Base-by-base conservation (phyloP, 495 filamentous ascomycete genomes). In the Lophium mytilinum region DNA sequence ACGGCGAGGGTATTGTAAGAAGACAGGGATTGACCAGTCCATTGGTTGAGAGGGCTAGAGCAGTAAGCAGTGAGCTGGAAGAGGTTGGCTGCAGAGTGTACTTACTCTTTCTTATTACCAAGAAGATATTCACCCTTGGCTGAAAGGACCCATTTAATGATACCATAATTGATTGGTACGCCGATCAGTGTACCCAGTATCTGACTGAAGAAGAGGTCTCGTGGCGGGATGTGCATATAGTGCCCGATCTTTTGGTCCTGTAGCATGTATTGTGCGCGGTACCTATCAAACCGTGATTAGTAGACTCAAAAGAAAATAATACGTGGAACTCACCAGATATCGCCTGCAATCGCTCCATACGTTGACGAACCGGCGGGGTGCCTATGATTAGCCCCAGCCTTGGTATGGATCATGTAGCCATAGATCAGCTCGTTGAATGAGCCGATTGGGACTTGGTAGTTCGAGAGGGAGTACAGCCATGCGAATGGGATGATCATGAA, bases 391-490 rank as follows among this genome's bases (percentile, higher is more conserved):
- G 54, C 57, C 9, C 74, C 67, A 7, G 24, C 24, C 24, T 30
- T 30, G 24, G 74, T 72, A 49, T 82, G 72, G 4, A 82, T 74
- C 78, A 83, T 80, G 39, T 76, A 76, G 24, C 80, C 78, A 50
- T 81, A 82, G 33, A 83, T 59, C 18, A 83, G 62, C 61, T 81
- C 77, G 48, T 81, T 80, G 66, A 80, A 78, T 0, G 76, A 48
- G 5, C 61, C 78, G 15, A 77, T 78, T 30, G 71, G 60, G 11
- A 83, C 67, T 50, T 80, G 76, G 56, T 75, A 81, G 62, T 79
- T 79, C 37, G 78, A 79, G 40, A 81, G 73, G 7, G 76, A 75
- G 53, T 80, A 82, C 1, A 82, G 71, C 75, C 77, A 82, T 14
- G 72, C 74, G 15, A 82, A 74, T 5, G 78, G 79, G 11, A 78